These are phyloP conservation scores for Vitis hybrid DNA, from an alignment of 177 flowering plant genomes.

Conservation along the genomic window DNA sequence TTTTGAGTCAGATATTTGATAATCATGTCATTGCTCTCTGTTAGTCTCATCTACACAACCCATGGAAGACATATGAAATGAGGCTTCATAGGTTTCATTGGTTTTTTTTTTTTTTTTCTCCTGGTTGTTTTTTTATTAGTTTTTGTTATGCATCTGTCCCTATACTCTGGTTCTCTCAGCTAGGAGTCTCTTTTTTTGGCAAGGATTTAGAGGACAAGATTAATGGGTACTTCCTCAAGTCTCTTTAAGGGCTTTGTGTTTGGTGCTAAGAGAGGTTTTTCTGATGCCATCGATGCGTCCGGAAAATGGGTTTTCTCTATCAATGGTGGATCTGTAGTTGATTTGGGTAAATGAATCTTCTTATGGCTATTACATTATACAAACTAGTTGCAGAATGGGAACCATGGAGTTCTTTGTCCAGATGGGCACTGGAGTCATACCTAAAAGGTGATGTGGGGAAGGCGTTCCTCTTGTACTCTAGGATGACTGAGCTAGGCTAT, in stretches of 20 bases:
- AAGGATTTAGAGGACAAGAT: slow-evolving; percentile 29
- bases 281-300: slow-evolving; percentile 67
- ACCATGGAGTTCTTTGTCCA: no score
- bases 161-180: background rate
- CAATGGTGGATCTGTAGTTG: slow-evolving; percentile 51
- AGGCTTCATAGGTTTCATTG: no score
- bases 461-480: no score
- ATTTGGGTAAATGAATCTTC: slow-evolving; percentile 21
- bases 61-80: background rate
- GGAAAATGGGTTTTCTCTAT: slow-evolving; percentile 64
- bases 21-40: background rate
- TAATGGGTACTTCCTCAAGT: slow-evolving; percentile 21
- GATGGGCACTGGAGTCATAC: no score
- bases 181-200: slow-evolving; percentile 35
- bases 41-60: background rate
- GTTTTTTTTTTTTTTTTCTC: background rate
- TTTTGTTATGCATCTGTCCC: no score
- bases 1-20: no score
- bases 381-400: no score
- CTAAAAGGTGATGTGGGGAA: no score
- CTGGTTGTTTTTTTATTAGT: background rate
- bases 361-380: no score
- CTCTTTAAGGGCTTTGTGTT: slow-evolving; percentile 40
- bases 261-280: slow-evolving; percentile 84
- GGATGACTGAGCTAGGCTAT: no score